phyloP scores from a whole-genome alignment of 2,329 filamentous ascomycete species.

The Penicillium sp. region DNA sequence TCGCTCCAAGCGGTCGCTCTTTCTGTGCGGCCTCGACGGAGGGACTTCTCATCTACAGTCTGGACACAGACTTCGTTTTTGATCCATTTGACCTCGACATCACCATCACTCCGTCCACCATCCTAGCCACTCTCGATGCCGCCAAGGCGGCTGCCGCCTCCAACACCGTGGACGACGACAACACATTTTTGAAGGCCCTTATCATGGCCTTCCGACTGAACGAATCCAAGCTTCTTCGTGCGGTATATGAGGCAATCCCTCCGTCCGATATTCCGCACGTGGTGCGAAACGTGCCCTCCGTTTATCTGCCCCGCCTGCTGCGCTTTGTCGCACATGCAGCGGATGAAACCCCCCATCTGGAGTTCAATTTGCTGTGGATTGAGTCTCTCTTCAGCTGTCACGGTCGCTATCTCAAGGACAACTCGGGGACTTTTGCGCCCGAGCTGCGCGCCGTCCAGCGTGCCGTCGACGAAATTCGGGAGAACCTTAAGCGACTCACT shows the following conservation, averaged over 20 bases:
- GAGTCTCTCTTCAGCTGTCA: slow-evolving; percentile 79
- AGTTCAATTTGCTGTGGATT: slow-evolving; percentile 94
- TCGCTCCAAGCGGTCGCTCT: slow-evolving; percentile 83
- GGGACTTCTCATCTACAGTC: slow-evolving; percentile 87
- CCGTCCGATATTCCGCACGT: slow-evolving; percentile 74
- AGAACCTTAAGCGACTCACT: slow-evolving; percentile 78
- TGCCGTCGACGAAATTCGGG: slow-evolving; percentile 76
- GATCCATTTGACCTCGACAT: slow-evolving; percentile 97
- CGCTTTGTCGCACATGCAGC: slow-evolving; percentile 86
- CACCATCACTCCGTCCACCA: slow-evolving; percentile 85
- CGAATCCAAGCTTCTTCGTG: slow-evolving; percentile 76
- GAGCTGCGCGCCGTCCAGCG: slow-evolving; percentile 83
- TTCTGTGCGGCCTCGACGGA: slow-evolving; percentile 97
- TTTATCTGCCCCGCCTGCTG: slow-evolving; percentile 84
- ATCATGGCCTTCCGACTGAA: slow-evolving; percentile 98
- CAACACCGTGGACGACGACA: slow-evolving; percentile 66
- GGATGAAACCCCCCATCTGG: slow-evolving; percentile 88
- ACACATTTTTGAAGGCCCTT: slow-evolving; percentile 82
- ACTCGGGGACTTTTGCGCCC: slow-evolving; percentile 76
- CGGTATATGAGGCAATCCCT: slow-evolving; percentile 83
- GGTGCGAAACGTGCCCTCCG: slow-evolving; percentile 75
- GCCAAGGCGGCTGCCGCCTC: slow-evolving; percentile 40
- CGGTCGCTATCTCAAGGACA: slow-evolving; percentile 81
- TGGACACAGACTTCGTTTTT: slow-evolving; percentile 82
- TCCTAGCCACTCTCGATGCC: slow-evolving; percentile 69